These are phyloP conservation scores for Hypoxylon rickii DNA, from an alignment of 495 filamentous ascomycete species.

Conservation along the genomic window DNA sequence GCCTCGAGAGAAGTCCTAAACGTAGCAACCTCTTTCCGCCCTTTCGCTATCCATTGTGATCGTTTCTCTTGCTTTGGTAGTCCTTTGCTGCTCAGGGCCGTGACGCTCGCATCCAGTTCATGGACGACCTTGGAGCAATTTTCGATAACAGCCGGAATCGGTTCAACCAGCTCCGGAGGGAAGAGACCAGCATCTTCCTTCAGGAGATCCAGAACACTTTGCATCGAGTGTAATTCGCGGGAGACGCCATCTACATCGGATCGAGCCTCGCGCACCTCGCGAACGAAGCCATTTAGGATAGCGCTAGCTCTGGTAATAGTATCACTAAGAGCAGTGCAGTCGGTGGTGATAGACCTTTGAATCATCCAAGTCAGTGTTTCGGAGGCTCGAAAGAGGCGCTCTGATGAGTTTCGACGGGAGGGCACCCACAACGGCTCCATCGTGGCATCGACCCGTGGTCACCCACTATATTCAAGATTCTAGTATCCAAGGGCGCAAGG, in stretches of 20 bases:
- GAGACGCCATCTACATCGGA: conserved; percentile 52
- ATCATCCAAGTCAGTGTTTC: conserved; percentile 36
- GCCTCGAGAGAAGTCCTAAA: conserved; percentile 44
- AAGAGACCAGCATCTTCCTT: conserved; percentile 49
- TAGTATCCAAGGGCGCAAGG: conserved; percentile 17
- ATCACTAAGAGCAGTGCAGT: conserved; percentile 46
- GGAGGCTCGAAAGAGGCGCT: conserved; percentile 26
- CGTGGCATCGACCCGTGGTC: conserved; percentile 28
- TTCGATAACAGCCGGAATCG: conserved; percentile 43
- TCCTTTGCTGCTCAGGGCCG: conserved; percentile 32
- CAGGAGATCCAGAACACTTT: conserved; percentile 48
- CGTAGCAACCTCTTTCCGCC: conserved; percentile 40
- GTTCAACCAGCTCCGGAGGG: conserved; percentile 41
- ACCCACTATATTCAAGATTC: conserved; percentile 20
- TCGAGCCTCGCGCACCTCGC: conserved; percentile 52
- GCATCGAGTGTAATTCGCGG: conserved; percentile 54
- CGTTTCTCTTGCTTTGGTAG: conserved; percentile 46
- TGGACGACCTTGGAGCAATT: conserved; percentile 42
- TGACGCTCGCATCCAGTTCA: conserved; percentile 42
- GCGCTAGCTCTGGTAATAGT: conserved; percentile 40
- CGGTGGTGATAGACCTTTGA: conserved; percentile 47
- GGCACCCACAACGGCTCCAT: conserved; percentile 35
- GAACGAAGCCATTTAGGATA: conserved; percentile 44
- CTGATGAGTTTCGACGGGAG: conserved; percentile 22
- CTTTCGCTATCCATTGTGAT: conserved; percentile 45